Evolutionary conservation across 345 rosid species (phyloP).

Genomic region (Citrus cavaleriei): DNA sequence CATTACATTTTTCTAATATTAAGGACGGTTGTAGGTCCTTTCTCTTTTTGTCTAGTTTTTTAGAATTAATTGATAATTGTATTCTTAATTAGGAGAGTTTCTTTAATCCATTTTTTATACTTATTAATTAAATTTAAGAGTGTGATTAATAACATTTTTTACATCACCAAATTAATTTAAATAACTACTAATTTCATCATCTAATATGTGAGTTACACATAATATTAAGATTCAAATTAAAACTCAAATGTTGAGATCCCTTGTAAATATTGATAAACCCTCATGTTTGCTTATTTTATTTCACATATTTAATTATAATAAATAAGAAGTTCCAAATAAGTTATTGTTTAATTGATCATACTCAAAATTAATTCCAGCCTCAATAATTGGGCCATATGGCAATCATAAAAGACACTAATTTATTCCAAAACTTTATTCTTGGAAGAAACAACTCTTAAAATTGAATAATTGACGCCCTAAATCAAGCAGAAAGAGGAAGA

Average conservation of each 20-base stretch:
- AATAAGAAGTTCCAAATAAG: neutral
- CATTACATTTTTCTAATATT: conserved; percentile 2
- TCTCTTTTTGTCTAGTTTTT: conserved; percentile 21
- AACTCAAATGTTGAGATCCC: too few relatives aligned
- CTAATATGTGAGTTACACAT: too few relatives aligned
- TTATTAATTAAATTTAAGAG: neutral
- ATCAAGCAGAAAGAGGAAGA: neutral
- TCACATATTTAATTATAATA: too few relatives aligned
- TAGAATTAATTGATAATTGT: conserved; percentile 8
- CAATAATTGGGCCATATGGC: too few relatives aligned
- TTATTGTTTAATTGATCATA: neutral
- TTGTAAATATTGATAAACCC: too few relatives aligned
- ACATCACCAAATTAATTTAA: too few relatives aligned
- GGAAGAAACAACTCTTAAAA: too few relatives aligned
- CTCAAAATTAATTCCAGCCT: neutral
- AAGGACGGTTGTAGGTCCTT: neutral
- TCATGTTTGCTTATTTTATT: too few relatives aligned
- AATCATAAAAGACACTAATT: neutral
- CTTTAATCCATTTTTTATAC: neutral
- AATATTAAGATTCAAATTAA: too few relatives aligned
- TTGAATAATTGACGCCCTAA: neutral
- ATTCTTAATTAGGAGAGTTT: neutral
- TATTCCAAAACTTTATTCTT: too few relatives aligned
- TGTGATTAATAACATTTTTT: neutral
- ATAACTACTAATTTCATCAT: too few relatives aligned